These are phyloP conservation scores for Naumovozyma castellii DNA, from an alignment of 805 yeast genomes.

Conservation along the genomic window DNA sequence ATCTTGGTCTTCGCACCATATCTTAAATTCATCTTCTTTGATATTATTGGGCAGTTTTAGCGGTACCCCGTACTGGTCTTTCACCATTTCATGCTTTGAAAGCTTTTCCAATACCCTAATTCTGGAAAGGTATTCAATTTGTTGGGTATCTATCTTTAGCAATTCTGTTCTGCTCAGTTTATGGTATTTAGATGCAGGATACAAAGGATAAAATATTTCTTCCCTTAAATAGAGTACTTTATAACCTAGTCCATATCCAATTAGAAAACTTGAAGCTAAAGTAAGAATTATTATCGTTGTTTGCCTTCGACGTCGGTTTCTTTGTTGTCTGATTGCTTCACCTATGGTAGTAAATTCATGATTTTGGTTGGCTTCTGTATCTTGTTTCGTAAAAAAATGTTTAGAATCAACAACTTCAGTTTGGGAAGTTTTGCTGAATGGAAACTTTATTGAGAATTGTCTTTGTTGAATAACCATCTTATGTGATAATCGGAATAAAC, in stretches of 20 bases:
- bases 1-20: slow-evolving; percentile 28
- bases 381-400: slow-evolving; percentile 19
- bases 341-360: slow-evolving; percentile 7
- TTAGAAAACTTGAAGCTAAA: slow-evolving; percentile 13
- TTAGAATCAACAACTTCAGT: slow-evolving; percentile 7
- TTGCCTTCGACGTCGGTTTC: slow-evolving; percentile 11
- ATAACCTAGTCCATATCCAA: slow-evolving; percentile 24
- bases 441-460: slow-evolving; percentile 6
- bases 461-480: not conserved
- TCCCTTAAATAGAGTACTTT: slow-evolving; percentile 20
- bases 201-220: slow-evolving; percentile 21
- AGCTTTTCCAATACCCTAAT: slow-evolving; percentile 17
- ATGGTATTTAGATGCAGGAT: slow-evolving; percentile 19
- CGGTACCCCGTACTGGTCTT: slow-evolving; percentile 27
- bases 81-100: slow-evolving; percentile 25
- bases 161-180: slow-evolving; percentile 17
- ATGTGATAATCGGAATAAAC: not conserved
- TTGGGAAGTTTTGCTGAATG: slow-evolving; percentile 15
- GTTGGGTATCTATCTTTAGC: slow-evolving; percentile 13
- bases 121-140: slow-evolving; percentile 15
- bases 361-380: slow-evolving; percentile 1
- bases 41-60: slow-evolving; percentile 13
- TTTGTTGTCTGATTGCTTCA: slow-evolving; percentile 15
- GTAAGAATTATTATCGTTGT: slow-evolving; percentile 8
- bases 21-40: slow-evolving; percentile 13